Conservation (phyloP, 495 filamentous ascomycete species). For the Neurospora hispaniola region DNA sequence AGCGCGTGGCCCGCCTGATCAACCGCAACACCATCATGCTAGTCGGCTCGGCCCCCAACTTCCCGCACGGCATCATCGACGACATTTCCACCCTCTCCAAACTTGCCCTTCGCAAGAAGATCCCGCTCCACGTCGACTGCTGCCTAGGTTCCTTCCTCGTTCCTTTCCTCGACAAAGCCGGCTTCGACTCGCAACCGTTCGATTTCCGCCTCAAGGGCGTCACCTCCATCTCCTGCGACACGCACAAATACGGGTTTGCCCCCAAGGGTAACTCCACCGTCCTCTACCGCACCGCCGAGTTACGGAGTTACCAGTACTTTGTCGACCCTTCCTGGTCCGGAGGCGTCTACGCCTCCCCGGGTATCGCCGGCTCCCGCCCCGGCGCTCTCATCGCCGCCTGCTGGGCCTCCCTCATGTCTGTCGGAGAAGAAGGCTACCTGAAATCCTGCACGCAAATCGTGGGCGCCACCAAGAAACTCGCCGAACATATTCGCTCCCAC, state of each 20-base stretch:
- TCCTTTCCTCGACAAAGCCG: slow-evolving; percentile 81
- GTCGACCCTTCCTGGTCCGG: slow-evolving; percentile 91
- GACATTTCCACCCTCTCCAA: slow-evolving; percentile 81
- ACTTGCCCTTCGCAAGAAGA: slow-evolving; percentile 62
- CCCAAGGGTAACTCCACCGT: slow-evolving; percentile 92
- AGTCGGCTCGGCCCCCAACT: slow-evolving; percentile 92
- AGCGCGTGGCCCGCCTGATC: slow-evolving; percentile 69
- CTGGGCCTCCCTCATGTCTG: slow-evolving; percentile 81
- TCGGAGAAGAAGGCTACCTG: slow-evolving; percentile 86
- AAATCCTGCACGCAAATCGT: slow-evolving; percentile 78
- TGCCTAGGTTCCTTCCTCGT: slow-evolving; percentile 93
- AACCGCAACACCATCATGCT: slow-evolving; percentile 96
- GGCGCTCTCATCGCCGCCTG: slow-evolving; percentile 90
- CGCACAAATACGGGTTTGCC: slow-evolving; percentile 98
- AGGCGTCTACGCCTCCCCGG: slow-evolving; percentile 89
- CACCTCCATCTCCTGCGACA: slow-evolving; percentile 90
- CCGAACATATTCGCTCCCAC: slow-evolving; percentile 57
- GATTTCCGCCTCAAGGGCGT: slow-evolving; percentile 93
- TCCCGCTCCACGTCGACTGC: slow-evolving; percentile 94
- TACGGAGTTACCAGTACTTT: slow-evolving; percentile 89
- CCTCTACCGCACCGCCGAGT: slow-evolving; percentile 70
- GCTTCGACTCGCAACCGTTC: slow-evolving; percentile 76
- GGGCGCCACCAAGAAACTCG: slow-evolving; percentile 74
- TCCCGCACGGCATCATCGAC: slow-evolving; percentile 95
- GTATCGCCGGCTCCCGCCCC: slow-evolving; percentile 81